These are phyloP conservation scores for Ottelia alismoides DNA, from an alignment of 106 monocot genomes.

Conservation along the genomic window DNA sequence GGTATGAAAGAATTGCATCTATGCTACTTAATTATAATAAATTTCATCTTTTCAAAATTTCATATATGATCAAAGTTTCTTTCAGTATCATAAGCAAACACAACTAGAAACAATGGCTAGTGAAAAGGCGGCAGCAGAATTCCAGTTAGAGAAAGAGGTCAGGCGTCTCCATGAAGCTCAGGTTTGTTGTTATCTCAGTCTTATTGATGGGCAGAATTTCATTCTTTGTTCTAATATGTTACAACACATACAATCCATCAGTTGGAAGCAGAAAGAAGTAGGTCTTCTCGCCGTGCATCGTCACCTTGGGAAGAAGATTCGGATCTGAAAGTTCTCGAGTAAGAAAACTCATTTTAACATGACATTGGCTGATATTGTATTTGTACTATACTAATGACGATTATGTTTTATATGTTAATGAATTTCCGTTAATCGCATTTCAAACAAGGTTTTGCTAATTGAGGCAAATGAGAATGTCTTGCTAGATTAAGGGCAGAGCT, in stretches of 20 bases:
- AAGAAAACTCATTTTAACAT: conserved; percentile 17
- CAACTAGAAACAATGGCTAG: conserved; percentile 93
- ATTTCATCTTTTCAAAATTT: background rate
- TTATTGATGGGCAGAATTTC: too few species aligned
- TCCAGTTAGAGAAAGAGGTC: conserved; percentile 86
- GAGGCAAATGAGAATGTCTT: too few species aligned
- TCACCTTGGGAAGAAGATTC: conserved; percentile 87
- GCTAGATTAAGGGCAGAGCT: too few species aligned
- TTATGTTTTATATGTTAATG: too few species aligned
- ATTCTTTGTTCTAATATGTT: too few species aligned
- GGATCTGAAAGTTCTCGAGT: conserved; percentile 90
- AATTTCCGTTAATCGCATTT: too few species aligned
- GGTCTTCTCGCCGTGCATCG: conserved; percentile 45
- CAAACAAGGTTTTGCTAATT: too few species aligned
- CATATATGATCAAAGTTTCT: conserved; percentile 4
- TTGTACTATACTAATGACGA: too few species aligned
- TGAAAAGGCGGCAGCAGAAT: conserved; percentile 88
- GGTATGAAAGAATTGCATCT: conserved; percentile 43
- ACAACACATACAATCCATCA: too few species aligned
- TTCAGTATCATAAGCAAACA: conserved; percentile 98
- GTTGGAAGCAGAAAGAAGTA: conserved; percentile 81
- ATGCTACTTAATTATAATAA: too few species aligned
- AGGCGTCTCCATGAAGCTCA: conserved; percentile 73
- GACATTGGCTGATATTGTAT: too few species aligned
- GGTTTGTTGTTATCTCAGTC: conserved; percentile 27